phyloP scores from a whole-genome alignment of 2,329 filamentous ascomycete genomes.

The Ophiostoma quercus region DNA sequence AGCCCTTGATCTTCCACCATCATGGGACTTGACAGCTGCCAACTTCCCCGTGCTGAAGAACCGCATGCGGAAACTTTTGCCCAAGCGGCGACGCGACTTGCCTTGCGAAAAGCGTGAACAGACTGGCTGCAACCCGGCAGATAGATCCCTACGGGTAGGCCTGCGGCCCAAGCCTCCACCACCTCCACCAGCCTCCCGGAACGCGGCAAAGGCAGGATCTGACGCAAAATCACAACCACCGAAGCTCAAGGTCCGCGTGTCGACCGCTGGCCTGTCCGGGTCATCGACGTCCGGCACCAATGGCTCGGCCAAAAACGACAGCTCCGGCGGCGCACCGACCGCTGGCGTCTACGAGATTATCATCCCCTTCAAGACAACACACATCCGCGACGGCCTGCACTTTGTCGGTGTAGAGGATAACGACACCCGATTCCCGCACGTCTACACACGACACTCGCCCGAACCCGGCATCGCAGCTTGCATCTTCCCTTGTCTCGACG shows the following conservation, averaged over 20 bases:
- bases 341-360: slow-evolving; percentile 39
- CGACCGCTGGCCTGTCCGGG: slow-evolving; percentile 12
- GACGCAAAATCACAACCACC: slow-evolving; percentile 14
- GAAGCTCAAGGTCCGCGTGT: slow-evolving; percentile 25
- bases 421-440: slow-evolving; percentile 81
- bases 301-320: background rate
- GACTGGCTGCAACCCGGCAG: slow-evolving; percentile 52
- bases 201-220: background rate
- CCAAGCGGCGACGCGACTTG: slow-evolving; percentile 48
- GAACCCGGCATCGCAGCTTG: slow-evolving; percentile 75
- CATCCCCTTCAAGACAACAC: slow-evolving; percentile 72
- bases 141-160: slow-evolving; percentile 45
- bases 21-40: slow-evolving; percentile 60
- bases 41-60: slow-evolving; percentile 71
- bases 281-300: background rate
- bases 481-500: slow-evolving; percentile 90
- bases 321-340: slow-evolving; percentile 18
- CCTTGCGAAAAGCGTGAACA: slow-evolving; percentile 52
- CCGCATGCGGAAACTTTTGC: slow-evolving; percentile 53
- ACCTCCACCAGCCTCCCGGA: slow-evolving; percentile 3
- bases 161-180: slow-evolving; percentile 35
- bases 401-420: slow-evolving; percentile 80
- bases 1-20: slow-evolving; percentile 54
- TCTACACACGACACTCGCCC: slow-evolving; percentile 77
- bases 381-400: slow-evolving; percentile 79